Conservation (phyloP, 495 filamentous ascomycete genomes). For the Penicillium canariense region DNA sequence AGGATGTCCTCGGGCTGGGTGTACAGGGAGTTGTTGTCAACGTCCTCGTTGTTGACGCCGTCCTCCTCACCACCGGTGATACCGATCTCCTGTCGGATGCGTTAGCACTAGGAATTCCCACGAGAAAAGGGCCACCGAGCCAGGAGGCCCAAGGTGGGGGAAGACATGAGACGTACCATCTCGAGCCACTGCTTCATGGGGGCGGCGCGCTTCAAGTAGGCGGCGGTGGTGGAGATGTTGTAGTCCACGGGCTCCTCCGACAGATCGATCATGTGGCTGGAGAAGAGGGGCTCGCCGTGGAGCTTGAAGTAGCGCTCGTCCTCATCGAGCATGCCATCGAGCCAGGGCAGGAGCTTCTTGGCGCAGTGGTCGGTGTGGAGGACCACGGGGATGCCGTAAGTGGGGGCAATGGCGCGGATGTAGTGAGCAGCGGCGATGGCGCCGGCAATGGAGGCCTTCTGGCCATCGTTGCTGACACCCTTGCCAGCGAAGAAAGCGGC, state of each 20-base stretch:
- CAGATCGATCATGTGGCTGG: conserved; percentile 96
- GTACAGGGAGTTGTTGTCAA: conserved; percentile 96
- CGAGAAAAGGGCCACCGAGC: not conserved
- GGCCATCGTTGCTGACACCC: conserved; percentile 78
- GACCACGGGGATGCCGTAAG: conserved; percentile 87
- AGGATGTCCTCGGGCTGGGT: conserved; percentile 96
- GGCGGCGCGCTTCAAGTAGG: conserved; percentile 85
- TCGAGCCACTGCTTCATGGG: conserved; percentile 99
- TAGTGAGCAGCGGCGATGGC: conserved; percentile 87
- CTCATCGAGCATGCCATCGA: conserved; percentile 90
- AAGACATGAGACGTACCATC: conserved; percentile 70
- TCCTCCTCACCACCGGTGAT: conserved; percentile 97
- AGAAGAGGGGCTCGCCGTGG: conserved; percentile 90
- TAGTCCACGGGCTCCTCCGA: conserved; percentile 81
- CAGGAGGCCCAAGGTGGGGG: not conserved
- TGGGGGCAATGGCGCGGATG: conserved; percentile 82
- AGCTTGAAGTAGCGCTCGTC: conserved; percentile 93
- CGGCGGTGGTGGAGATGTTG: conserved; percentile 88
- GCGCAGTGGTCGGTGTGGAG: conserved; percentile 93
- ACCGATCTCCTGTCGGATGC: conserved; percentile 67
- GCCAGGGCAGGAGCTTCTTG: conserved; percentile 91
- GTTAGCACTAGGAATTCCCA: not conserved
- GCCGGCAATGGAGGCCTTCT: conserved; percentile 84
- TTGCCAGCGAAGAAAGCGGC: conserved; percentile 94
- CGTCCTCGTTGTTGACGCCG: conserved; percentile 66